A percentile compares a stretch with the other conserved stretches of the same genome.
phyloP scores from a whole-genome alignment of 768 basidiomycete genomes.

The Suillus weaverae region DNA sequence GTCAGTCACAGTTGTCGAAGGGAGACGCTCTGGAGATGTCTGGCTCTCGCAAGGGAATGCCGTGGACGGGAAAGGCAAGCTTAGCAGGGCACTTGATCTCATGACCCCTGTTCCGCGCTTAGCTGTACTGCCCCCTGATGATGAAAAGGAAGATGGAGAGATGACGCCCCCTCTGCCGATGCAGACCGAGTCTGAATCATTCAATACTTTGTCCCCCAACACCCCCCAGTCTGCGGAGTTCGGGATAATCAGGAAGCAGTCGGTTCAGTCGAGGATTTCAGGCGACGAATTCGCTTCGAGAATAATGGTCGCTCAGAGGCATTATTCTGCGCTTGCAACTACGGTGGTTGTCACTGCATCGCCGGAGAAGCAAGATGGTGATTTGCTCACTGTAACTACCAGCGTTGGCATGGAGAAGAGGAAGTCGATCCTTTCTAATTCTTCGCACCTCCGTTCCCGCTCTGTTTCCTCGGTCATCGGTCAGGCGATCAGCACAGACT shows the following conservation, averaged over 20 bases:
- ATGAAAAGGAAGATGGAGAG: slow-evolving; percentile 40
- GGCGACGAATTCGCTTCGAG: slow-evolving; percentile 47
- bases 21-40: slow-evolving; percentile 70
- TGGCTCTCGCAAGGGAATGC: slow-evolving; percentile 77
- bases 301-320: slow-evolving; percentile 73
- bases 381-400: slow-evolving; percentile 31
- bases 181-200: slow-evolving; percentile 49
- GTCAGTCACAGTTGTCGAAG: slow-evolving; percentile 64
- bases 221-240: slow-evolving; percentile 62
- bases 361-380: slow-evolving; percentile 36
- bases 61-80: slow-evolving; percentile 60
- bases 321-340: slow-evolving; percentile 70
- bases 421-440: slow-evolving; percentile 24
- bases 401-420: slow-evolving; percentile 33
- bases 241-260: slow-evolving; percentile 50
- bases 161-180: slow-evolving; percentile 63
- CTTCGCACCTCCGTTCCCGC: slow-evolving; percentile 58
- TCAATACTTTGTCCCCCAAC: slow-evolving; percentile 40
- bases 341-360: slow-evolving; percentile 58
- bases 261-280: slow-evolving; percentile 56
- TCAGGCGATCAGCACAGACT: slow-evolving; percentile 39
- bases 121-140: slow-evolving; percentile 59
- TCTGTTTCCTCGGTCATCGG: slow-evolving; percentile 54
- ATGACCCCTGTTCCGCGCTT: slow-evolving; percentile 65
- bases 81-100: slow-evolving; percentile 63